phyloP scores from a whole-genome alignment of 2,329 filamentous ascomycete genomes.

The Stachybotrys chlorohalonatus region DNA sequence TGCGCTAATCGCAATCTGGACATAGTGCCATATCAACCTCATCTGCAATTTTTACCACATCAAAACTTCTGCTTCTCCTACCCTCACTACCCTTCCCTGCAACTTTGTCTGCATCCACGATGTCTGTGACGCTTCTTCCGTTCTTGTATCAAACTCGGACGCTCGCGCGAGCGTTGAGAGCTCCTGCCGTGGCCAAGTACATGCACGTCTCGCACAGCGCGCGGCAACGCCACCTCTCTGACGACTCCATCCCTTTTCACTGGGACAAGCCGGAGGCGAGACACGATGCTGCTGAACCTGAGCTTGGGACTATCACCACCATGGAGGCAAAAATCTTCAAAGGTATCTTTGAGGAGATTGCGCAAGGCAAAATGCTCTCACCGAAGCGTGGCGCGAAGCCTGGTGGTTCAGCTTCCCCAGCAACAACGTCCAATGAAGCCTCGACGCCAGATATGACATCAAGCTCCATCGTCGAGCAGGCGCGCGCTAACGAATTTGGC shows the following conservation, averaged over 20 bases:
- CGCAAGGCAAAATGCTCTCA: conserved; percentile 21
- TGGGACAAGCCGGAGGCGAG: conserved; percentile 31
- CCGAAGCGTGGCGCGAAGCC: neutral
- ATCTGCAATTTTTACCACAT: neutral
- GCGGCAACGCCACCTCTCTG: conserved; percentile 5
- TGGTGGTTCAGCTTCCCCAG: neutral
- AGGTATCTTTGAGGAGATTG: conserved; percentile 42
- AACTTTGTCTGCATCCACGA: conserved; percentile 12
- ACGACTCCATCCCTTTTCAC: conserved; percentile 44
- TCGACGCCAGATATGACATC: conserved; percentile 4
- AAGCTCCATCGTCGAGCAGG: conserved; percentile 23
- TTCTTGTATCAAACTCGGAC: conserved; percentile 69
- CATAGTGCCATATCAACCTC: neutral
- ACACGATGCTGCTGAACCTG: conserved; percentile 12
- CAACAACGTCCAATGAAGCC: neutral
- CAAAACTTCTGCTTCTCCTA: neutral
- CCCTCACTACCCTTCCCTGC: neutral
- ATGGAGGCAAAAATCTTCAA: conserved; percentile 49
- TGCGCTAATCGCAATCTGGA: neutral
- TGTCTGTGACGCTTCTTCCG: conserved; percentile 45
- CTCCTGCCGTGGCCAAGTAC: conserved; percentile 10
- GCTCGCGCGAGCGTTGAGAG: conserved; percentile 21
- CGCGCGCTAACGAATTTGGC: conserved; percentile 19
- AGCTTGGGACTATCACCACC: conserved; percentile 45
- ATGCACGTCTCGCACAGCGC: conserved; percentile 8